phyloP scores from a whole-genome alignment of 2,329 filamentous ascomycete species.

The Botrytis cinerea region DNA sequence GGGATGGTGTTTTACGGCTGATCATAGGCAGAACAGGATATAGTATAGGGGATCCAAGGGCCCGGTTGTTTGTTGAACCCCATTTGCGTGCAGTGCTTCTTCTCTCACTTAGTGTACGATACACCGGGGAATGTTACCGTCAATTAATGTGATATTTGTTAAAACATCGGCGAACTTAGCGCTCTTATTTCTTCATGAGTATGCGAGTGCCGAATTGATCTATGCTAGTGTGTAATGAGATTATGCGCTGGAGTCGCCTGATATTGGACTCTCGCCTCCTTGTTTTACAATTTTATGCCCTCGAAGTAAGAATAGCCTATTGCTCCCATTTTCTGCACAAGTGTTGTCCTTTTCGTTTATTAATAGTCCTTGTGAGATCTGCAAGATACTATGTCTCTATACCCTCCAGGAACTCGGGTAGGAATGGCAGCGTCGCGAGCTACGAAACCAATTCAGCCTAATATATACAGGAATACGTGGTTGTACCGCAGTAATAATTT shows the following conservation, averaged over 20 bases:
- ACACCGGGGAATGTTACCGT: too few species aligned
- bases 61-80: not conserved
- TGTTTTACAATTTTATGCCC: not conserved
- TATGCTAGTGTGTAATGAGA: not conserved
- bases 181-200: not conserved
- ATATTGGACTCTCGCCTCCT: not conserved
- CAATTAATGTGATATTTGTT: not conserved
- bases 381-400: not conserved
- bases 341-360: not conserved
- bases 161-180: rapidly evolving
- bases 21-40: not conserved
- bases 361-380: not conserved
- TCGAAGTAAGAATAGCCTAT: not conserved
- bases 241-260: too few species aligned
- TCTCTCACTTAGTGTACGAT: too few species aligned
- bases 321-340: not conserved
- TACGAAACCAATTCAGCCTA: not conserved
- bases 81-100: not conserved
- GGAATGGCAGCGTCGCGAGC: not conserved
- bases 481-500: not conserved
- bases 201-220: not conserved
- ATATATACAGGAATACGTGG: not conserved
- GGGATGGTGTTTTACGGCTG: not conserved
- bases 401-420: rapidly evolving
- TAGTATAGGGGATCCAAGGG: not conserved